phyloP scores from a whole-genome alignment of 768 basidiomycete species.

The Neoboletus subvelutipes region DNA sequence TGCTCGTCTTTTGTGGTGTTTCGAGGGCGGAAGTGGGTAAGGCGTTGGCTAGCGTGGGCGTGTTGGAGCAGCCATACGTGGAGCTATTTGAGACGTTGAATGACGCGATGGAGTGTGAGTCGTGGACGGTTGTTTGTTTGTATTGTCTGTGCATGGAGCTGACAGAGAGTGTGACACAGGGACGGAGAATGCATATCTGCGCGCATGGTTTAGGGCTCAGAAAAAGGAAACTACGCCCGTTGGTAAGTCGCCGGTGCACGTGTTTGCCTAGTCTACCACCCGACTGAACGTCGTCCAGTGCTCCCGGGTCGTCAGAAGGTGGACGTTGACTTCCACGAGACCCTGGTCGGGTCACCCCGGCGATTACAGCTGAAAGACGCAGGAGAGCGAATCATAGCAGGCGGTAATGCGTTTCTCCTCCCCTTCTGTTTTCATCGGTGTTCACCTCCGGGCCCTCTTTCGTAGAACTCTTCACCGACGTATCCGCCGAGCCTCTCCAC shows the following conservation, averaged over 20 bases:
- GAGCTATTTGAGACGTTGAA: constrained; percentile 81
- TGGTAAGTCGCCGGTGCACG: constrained; percentile 38
- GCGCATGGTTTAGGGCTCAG: constrained; percentile 71
- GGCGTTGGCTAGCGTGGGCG: constrained; percentile 74
- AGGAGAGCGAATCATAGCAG: constrained; percentile 68
- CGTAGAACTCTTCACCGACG: constrained; percentile 32
- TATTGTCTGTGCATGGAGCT: constrained; percentile 1
- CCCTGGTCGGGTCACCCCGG: constrained; percentile 60
- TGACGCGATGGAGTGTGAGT: constrained; percentile 90
- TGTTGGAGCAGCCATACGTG: constrained; percentile 75
- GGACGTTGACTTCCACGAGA: constrained; percentile 45
- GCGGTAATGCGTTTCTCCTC: constrained; percentile 38
- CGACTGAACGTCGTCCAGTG: constrained; percentile 30
- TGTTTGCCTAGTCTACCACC: background rate
- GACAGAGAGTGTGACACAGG: constrained; percentile 39
- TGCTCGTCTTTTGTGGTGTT: constrained; percentile 88
- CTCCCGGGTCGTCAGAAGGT: constrained; percentile 59
- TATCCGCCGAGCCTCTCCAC: constrained; percentile 60
- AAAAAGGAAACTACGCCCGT: constrained; percentile 50
- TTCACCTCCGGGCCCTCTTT: background rate
- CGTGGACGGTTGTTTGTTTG: constrained; percentile 2
- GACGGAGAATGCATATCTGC: constrained; percentile 93
- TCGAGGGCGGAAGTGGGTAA: constrained; percentile 61
- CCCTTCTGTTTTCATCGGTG: background rate
- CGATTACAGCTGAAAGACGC: constrained; percentile 66